phyloP scores from a whole-genome alignment of 306 rosid genomes.

The Prunus fruticosa region DNA sequence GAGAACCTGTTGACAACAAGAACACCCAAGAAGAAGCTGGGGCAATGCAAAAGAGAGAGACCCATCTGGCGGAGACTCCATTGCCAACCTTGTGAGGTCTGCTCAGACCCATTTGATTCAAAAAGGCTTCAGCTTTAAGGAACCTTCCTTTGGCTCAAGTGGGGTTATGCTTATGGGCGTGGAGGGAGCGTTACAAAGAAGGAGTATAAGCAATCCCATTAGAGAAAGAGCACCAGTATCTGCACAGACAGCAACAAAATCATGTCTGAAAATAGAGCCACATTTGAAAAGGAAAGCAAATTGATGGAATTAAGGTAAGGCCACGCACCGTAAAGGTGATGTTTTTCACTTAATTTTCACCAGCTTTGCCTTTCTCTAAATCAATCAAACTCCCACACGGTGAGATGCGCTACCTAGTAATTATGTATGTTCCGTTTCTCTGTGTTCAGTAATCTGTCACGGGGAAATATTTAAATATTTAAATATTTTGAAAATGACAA shows the following conservation, averaged over 20 bases:
- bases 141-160: constrained; percentile 17
- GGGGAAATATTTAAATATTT: not conserved
- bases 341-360: not conserved
- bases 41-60: constrained; percentile 46
- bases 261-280: not conserved
- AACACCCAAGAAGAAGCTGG: constrained; percentile 60
- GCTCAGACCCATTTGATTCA: constrained; percentile 44
- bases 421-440: not conserved
- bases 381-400: not conserved
- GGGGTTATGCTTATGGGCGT: constrained; percentile 2
- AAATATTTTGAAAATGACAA: constrained; percentile 5
- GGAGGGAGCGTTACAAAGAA: constrained; percentile 7
- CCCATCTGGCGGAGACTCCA: constrained; percentile 63
- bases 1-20: constrained; percentile 53
- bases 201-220: constrained; percentile 24
- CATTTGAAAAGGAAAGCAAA: not conserved
- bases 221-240: constrained; percentile 10
- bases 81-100: constrained; percentile 51
- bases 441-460: constrained; percentile 13
- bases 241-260: constrained; percentile 2
- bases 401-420: constrained; percentile 24
- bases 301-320: not conserved
- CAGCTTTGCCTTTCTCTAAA: constrained; percentile 22
- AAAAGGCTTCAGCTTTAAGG: constrained; percentile 32
- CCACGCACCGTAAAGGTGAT: not conserved